Evolutionary conservation across 192 early-diverging fungal species (phyloP).

Genomic region (Pecoramyces ruminantium): DNA sequence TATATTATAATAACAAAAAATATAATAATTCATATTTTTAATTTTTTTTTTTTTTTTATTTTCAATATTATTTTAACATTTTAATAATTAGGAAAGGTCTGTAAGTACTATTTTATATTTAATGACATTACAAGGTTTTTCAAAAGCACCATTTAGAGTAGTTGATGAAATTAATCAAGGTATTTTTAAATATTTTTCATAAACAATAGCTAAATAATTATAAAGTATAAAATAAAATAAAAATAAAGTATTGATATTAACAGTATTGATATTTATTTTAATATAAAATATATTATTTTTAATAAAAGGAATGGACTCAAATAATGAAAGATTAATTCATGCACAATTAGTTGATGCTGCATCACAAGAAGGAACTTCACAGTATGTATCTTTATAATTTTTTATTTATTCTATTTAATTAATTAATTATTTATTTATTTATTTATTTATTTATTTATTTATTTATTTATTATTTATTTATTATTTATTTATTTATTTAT

Average conservation of each 20-base stretch:
- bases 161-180: conserved; percentile 99
- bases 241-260: too few species aligned
- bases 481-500: neutral
- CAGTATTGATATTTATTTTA: too few species aligned
- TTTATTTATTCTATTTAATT: neutral
- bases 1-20: too few species aligned
- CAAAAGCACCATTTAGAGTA: conserved; percentile 83
- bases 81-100: conserved; percentile 66
- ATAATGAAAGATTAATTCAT: conserved; percentile 93
- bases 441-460: too few species aligned
- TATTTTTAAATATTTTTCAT: too few species aligned
- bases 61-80: neutral
- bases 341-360: conserved; percentile 70
- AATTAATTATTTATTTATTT: neutral
- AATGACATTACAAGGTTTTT: conserved; percentile 78
- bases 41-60: neutral
- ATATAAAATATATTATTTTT: too few species aligned
- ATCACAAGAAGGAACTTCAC: conserved; percentile 45
- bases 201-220: too few species aligned
- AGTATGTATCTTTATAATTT: conserved; percentile 22
- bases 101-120: conserved; percentile 93
- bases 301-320: conserved; percentile 71
- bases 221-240: too few species aligned
- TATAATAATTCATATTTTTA: neutral
- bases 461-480: neutral